Base-by-base conservation (phyloP, 306 rosid species). In the Cicer arietinum region DNA sequence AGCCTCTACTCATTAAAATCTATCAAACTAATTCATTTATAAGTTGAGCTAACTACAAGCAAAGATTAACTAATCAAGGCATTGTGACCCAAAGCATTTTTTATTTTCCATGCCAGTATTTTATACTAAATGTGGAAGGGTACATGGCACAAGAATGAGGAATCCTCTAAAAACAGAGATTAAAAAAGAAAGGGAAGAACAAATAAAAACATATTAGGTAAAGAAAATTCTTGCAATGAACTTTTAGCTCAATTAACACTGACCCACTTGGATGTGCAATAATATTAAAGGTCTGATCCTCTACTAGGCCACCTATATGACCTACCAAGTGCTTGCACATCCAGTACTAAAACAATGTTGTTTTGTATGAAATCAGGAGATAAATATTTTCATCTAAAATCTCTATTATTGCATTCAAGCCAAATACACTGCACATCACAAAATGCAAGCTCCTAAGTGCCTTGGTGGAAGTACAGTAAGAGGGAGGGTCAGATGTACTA, bases 11-110 rank as follows among this genome's bases (percentile, higher is more conserved):
- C 60, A 48, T 47, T 42, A 80, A 18, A 60, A 73, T 16, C 45
- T 11, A 77, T 62, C 70, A 14, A 77, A 61, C 47, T 61, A 53
- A 30, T 80, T 69, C 65, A 69, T 10, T 68, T 68, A 18, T 22
- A 48, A 56, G 57, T 60, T 61, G 14, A 52, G 63, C 66, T 63
- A 10, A 56, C 13, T 61, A 59, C 61, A 74, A 46, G 54, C 40
- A 53, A 69, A 50, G 54, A 43, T 41, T 53, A 52, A 69, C 25
- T 18, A 54, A 54, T 57, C 67, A 63, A 62, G 76, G 50, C 70
- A 61, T 10, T 6, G n/a, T 18, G 13, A 39, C 62, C 67, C 53
- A 57, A 35, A 9, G 25, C 45, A 40, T 80, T 59, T 35, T 17
- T 37, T 8, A 11, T 42, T 37, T 74, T 11, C 39, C 9, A 64